Conservation (phyloP, 768 basidiomycete genomes). For the Porphyrellus cyaneotinctus region DNA sequence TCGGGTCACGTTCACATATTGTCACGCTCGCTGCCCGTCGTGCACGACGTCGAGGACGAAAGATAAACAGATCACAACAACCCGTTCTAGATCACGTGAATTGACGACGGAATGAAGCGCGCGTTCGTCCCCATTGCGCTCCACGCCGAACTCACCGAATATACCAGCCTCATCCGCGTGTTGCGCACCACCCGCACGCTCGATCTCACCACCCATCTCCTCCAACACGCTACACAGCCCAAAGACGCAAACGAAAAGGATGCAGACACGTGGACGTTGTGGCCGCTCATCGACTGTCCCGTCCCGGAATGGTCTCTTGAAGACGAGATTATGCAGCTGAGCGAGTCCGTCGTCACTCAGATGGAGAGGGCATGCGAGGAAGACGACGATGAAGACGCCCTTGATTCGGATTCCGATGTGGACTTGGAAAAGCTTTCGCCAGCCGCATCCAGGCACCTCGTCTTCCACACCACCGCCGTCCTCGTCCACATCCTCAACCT, state of each 20-base stretch:
- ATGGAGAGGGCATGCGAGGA: conserved; percentile 10
- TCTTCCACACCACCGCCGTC: conserved; percentile 40
- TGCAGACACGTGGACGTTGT: conserved; percentile 63
- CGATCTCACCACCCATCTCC: conserved; percentile 54
- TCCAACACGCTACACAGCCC: conserved; percentile 18
- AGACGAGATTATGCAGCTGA: conserved; percentile 59
- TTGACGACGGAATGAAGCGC: conserved; percentile 18
- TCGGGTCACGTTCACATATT: not conserved
- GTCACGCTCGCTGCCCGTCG: not conserved
- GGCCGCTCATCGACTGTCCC: conserved; percentile 70
- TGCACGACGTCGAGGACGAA: not conserved
- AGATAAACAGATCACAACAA: conserved; percentile 11
- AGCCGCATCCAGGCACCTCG: conserved; percentile 34
- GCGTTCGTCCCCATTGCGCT: conserved; percentile 47
- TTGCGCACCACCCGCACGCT: conserved; percentile 54
- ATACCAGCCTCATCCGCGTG: conserved; percentile 60
- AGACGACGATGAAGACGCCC: conserved; percentile 6
- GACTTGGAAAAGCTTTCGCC: conserved; percentile 23
- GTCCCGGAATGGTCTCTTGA: conserved; percentile 67
- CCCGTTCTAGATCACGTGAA: not conserved
- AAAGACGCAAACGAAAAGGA: conserved; percentile 9
- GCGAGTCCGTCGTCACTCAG: conserved; percentile 31
- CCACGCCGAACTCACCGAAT: conserved; percentile 64
- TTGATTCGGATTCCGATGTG: conserved; percentile 25
- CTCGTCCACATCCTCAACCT: conserved; percentile 51